Base-by-base conservation (phyloP, 768 basidiomycete genomes). In the Agrocybe chaxingu region DNA sequence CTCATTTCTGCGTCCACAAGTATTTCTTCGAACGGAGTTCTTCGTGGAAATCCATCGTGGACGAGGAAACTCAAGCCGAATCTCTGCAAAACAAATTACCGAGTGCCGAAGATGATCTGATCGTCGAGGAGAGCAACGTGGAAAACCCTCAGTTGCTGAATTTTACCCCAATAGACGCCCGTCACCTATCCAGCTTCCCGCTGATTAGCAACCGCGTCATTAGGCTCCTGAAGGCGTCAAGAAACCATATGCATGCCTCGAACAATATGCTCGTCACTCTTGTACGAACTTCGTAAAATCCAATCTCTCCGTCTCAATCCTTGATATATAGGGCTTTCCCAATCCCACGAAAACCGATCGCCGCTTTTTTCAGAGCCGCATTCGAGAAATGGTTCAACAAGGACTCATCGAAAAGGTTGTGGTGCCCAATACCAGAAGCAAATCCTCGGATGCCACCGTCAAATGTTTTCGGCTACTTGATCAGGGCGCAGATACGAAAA, bases 21-120 rank as follows among this genome's bases (percentile, higher is more conserved):
- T 84, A 93, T 62, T 94, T 93, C 64, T 89, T 85, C 60, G 84
- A 90, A 43, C 76, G 79, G 34, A 89, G 80, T 58, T 72, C 80
- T 0, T 73, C 81, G n/a, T 92, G 90, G 90, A 80, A 83, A 60
- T 80, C 77, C 48, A 85, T 92, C 49, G 80, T 82, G 9, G 79
- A 83, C 12, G 89, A 90, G 67, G 87, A 87, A 63, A 70, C 64
- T 41, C 67, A 71, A 45, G 80, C 77, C n/a, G 71, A 76, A 53
- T 67, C 42, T 36, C 32, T 48, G 16, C 56, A 64, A 35, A 60
- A 55, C 2, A 63, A 60, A 32, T 61, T 56, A 8, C 47, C 55
- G 55, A 54, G 62, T 45, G 61, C 62, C 12, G 63, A 66, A 37
- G 44, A 39, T 9, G 55, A 65, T 31, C 64, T 62, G 31, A 69